Conservation (phyloP, 202 grass and related monocot species). For the Schoenoplectus triqueter region DNA sequence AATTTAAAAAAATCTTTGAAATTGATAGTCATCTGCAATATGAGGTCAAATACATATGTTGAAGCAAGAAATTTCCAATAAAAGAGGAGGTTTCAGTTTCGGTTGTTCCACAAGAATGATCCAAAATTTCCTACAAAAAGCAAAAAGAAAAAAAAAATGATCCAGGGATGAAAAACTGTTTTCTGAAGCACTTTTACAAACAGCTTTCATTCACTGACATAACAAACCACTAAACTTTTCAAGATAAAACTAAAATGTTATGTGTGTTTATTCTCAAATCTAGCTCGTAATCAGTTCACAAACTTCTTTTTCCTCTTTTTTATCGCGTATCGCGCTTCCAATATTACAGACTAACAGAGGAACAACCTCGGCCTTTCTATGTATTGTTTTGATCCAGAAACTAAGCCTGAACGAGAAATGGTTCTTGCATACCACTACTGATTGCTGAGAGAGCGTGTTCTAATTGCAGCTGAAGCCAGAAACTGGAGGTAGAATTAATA, state of each 20-base stretch:
- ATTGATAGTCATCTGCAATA: no score
- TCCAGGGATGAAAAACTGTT: background rate
- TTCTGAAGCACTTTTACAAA: conserved; percentile 34
- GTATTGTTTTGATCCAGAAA: no score
- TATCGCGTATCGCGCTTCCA: no score
- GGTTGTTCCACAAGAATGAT: background rate
- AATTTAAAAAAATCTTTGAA: no score
- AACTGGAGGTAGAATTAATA: no score
- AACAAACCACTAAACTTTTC: background rate
- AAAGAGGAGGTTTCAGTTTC: background rate
- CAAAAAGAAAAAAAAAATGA: background rate
- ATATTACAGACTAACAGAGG: no score
- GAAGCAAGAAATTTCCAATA: background rate
- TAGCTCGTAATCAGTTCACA: background rate
- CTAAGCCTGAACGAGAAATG: no score
- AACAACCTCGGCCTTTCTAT: no score
- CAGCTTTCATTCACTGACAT: background rate
- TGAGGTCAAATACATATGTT: background rate
- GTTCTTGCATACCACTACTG: no score
- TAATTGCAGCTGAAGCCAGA: no score
- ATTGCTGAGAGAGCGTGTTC: no score
- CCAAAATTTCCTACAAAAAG: no score
- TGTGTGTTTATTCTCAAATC: background rate
- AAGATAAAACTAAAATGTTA: background rate
- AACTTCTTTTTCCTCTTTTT: background rate